These are phyloP conservation scores for Trichoderma virens DNA, from an alignment of 495 filamentous ascomycete species.

Conservation along the genomic window DNA sequence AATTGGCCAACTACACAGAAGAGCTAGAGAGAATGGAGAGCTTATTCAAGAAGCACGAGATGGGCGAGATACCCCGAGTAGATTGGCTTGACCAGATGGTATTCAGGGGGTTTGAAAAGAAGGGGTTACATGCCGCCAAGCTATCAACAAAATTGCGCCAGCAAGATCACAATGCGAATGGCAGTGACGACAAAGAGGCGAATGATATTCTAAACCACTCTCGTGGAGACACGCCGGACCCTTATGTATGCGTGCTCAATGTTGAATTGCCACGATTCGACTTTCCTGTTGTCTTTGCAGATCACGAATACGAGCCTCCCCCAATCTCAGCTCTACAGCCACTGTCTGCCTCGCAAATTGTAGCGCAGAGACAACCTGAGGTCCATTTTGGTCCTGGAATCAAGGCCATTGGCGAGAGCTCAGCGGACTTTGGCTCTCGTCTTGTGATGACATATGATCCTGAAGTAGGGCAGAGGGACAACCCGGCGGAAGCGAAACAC, in stretches of 20 bases:
- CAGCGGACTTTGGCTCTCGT: constrained; percentile 43
- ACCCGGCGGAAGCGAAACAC: constrained; percentile 94
- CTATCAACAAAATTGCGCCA: constrained; percentile 30
- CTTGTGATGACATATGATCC: constrained; percentile 88
- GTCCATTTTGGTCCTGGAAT: constrained; percentile 80
- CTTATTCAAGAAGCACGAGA: constrained; percentile 94
- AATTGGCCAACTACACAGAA: constrained; percentile 52
- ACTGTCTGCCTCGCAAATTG: constrained; percentile 51
- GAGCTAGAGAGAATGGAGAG: constrained; percentile 79
- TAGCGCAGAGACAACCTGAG: constrained; percentile 70
- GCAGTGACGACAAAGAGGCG: constrained; percentile 20
- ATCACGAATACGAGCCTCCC: constrained; percentile 83
- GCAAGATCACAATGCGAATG: constrained; percentile 21
- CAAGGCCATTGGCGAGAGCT: constrained; percentile 50
- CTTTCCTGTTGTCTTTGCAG: constrained; percentile 90
- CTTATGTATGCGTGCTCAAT: constrained; percentile 60
- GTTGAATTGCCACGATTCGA: constrained; percentile 93
- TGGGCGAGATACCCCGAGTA: constrained; percentile 85
- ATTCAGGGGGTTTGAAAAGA: constrained; percentile 77
- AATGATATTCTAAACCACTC: constrained; percentile 26
- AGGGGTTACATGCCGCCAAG: constrained; percentile 48
- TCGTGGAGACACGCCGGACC: constrained; percentile 39
- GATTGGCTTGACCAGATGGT: constrained; percentile 95
- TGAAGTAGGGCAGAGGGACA: constrained; percentile 78
- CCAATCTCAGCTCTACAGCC: constrained; percentile 60